These are phyloP conservation scores for Tardiomyces blankii DNA, from an alignment of 1,139 yeast genomes.

Conservation along the genomic window DNA sequence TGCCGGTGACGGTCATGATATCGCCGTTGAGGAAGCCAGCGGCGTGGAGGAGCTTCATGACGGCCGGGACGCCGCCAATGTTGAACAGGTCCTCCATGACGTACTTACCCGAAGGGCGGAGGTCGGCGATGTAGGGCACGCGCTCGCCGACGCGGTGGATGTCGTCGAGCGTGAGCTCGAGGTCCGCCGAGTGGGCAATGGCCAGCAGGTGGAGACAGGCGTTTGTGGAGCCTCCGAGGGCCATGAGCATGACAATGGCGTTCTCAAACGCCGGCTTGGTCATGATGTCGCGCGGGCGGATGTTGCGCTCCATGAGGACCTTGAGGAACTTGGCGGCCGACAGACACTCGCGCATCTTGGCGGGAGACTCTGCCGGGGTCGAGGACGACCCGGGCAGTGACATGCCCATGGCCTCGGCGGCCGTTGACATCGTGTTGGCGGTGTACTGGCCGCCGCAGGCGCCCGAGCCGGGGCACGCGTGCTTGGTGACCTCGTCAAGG, in stretches of 20 bases:
- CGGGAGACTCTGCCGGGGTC: conserved; percentile 14
- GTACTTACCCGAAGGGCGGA: conserved; percentile 16
- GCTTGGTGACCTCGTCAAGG: conserved; percentile 11
- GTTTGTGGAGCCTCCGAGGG: conserved; percentile 16
- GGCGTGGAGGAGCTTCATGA: conserved; percentile 11
- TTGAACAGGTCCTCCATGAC: conserved; percentile 16
- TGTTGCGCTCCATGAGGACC: conserved; percentile 10
- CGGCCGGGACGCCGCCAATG: conserved; percentile 15
- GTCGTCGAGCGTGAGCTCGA: conserved; percentile 12
- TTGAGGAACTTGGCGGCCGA: conserved; percentile 13
- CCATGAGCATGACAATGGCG: conserved; percentile 14
- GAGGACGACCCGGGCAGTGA: conserved; percentile 16
- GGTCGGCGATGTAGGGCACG: conserved; percentile 13
- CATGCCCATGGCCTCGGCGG: conserved; percentile 17
- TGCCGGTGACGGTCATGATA: conserved; percentile 13
- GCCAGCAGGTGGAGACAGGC: conserved; percentile 17
- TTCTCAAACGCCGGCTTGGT: conserved; percentile 14
- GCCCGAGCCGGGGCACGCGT: conserved; percentile 15
- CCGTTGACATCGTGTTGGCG: conserved; percentile 17
- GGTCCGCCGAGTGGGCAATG: conserved; percentile 15
- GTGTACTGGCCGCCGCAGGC: conserved; percentile 17
- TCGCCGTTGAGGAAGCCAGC: conserved; percentile 9
- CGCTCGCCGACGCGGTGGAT: conserved; percentile 14
- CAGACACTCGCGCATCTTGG: conserved; percentile 15
- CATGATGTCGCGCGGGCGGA: conserved; percentile 14